Evolutionary conservation across 768 basidiomycete species (phyloP), one percentile per base, ranked within the genome.

Genomic region (Podaxis sp.): DNA sequence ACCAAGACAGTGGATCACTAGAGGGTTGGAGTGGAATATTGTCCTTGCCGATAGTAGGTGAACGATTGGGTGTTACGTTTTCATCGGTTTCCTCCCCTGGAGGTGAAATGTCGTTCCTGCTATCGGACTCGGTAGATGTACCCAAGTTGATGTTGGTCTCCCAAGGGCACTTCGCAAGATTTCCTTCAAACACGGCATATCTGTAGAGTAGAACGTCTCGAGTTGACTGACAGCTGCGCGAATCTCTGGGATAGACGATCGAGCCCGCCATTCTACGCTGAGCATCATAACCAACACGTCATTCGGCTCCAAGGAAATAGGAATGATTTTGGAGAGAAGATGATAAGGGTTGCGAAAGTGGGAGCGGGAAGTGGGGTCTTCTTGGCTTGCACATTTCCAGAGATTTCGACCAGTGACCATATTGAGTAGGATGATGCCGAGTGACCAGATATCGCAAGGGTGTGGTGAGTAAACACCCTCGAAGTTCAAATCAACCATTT

Each of bases 351-450:
- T 85, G 66, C 84, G 85, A 59, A 92, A 81, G 74, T 93, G 98
- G 0, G 90, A 90, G 67, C 89, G 85, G 81, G 95, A 99, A 2
- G 93, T 95, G 64, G 90, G 88, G 75, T 98, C 96, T 47, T 87
- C 80, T 1, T 77, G 71, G 3, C 85, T 88, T 2, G 96, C 95
- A 24, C 92, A 90, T 73, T 91, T 91, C 96, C 96, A 98, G 3
- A 96, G 96, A 69, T 98, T 98, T 36, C 96, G 86, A 4, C 94
- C 94, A 24, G 94, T 97, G 27, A 91, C 87, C 50, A 99, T 86
- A 75, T 99, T 99, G 71, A 98, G 87, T 40, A 99, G 88, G 64
- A 99, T 93, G 69, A 99, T 92, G 37, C 95, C 96, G 49, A 98
- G 79, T 7, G 95, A 94, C 96, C 96, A 98, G 66, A 98, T 84